Evolutionary conservation across 371 early-diverging fungal genomes (phyloP).

Genomic region (Zancudomyces culisetae): DNA sequence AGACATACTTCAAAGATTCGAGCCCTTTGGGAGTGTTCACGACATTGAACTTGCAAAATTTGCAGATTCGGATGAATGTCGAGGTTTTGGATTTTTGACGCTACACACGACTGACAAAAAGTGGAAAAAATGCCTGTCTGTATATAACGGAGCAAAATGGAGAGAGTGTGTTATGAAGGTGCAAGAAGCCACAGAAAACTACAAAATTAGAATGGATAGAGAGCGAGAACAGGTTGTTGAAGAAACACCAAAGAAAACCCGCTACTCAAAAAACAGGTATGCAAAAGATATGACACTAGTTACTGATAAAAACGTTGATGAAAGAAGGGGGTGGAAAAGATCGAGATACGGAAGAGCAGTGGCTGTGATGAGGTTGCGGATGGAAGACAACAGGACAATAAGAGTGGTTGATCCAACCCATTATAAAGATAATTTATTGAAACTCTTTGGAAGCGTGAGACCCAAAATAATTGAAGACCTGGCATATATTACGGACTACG

Average conservation of each 20-base stretch:
- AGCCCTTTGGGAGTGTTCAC: slow-evolving; percentile 40
- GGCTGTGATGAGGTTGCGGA: slow-evolving; percentile 40
- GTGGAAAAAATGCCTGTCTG: slow-evolving; percentile 2
- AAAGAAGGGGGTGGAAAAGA: slow-evolving; percentile 46
- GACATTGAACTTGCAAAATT: slow-evolving; percentile 31
- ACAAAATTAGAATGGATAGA: slow-evolving; percentile 22
- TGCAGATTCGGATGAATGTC: slow-evolving; percentile 11
- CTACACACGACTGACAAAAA: slow-evolving; percentile 15
- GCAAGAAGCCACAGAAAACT: slow-evolving; percentile 61
- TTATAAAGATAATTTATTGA: slow-evolving; percentile 47
- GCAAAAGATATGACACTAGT: slow-evolving; percentile 49
- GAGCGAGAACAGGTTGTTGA: neutral
- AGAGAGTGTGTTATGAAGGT: slow-evolving; percentile 51
- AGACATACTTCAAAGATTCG: slow-evolving; percentile 42
- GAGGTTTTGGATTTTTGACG: neutral
- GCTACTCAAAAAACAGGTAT: slow-evolving; percentile 4
- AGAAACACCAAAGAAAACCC: slow-evolving; percentile 14
- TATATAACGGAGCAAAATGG: slow-evolving; percentile 66
- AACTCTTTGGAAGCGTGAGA: slow-evolving; percentile 31
- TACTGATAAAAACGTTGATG: slow-evolving; percentile 44
- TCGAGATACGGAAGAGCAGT: slow-evolving; percentile 61
- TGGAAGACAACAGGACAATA: slow-evolving; percentile 29
- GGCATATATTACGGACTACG: slow-evolving; percentile 4
- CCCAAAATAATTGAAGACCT: slow-evolving; percentile 26
- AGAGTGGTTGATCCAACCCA: slow-evolving; percentile 34